Evolutionary conservation across 1,139 yeast genomes (phyloP).

Genomic region (Tardiomyces depauwii): DNA sequence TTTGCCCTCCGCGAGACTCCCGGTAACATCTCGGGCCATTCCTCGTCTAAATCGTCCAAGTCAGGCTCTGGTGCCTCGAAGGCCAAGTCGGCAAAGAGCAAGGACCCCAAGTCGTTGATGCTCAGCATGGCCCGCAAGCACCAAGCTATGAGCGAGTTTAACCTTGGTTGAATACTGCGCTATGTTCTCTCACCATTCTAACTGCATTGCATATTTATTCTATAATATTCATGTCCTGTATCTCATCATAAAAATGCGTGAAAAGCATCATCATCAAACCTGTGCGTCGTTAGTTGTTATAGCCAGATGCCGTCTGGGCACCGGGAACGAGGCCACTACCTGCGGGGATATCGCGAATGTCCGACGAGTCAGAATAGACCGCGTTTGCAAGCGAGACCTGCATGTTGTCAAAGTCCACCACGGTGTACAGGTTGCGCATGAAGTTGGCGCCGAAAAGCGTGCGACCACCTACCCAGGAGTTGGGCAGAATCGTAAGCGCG

Average conservation of each 20-base stretch:
- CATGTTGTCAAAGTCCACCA: neutral
- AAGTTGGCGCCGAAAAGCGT: neutral
- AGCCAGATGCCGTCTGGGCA: neutral
- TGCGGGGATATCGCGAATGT: neutral
- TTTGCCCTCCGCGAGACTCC: slow-evolving; percentile 95
- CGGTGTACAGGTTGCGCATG: neutral
- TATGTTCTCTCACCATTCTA: no score
- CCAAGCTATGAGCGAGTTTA: slow-evolving; percentile 63
- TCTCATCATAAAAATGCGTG: no score
- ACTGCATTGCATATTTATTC: no score
- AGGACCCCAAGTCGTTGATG: slow-evolving; percentile 45
- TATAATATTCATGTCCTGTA: no score
- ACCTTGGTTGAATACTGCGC: slow-evolving; percentile 31
- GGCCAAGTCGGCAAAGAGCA: slow-evolving; percentile 14
- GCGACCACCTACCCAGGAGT: neutral
- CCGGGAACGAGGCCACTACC: neutral
- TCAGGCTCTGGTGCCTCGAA: slow-evolving; percentile 13
- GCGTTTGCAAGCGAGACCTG: neutral
- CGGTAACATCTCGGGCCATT: slow-evolving; percentile 45
- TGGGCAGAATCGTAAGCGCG: neutral
- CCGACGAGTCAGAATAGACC: neutral
- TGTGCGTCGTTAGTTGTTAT: neutral
- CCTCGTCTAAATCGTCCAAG: slow-evolving; percentile 4
- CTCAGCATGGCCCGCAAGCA: slow-evolving; percentile 67
- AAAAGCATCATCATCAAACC: no score